Evolutionary conservation across 2,329 filamentous ascomycete genomes (phyloP).

Genomic region (Fusarium clavum): DNA sequence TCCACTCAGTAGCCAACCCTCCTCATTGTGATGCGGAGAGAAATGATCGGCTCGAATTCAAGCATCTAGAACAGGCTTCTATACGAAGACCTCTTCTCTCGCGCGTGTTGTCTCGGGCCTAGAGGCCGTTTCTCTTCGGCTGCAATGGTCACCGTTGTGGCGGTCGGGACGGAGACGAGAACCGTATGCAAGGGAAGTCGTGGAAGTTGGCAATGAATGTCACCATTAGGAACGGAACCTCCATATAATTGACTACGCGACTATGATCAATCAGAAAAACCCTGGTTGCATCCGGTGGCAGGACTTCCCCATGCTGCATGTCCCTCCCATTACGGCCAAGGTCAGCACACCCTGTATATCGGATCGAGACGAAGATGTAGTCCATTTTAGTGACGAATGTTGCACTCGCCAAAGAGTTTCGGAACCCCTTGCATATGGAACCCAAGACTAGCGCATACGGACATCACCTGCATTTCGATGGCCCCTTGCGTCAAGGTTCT

Average conservation of each 20-base stretch:
- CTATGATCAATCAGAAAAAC: conserved; percentile 14
- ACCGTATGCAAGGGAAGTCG: conserved; percentile 27
- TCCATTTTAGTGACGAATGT: conserved; percentile 4
- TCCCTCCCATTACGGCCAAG: conserved; percentile 26
- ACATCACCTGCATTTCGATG: conserved; percentile 9
- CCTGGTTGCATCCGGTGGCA: conserved; percentile 4
- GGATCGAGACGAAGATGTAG: conserved; percentile 2
- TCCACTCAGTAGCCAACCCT: neutral
- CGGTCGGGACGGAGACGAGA: conserved; percentile 17
- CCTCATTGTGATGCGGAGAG: neutral
- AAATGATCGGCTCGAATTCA: neutral
- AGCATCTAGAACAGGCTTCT: neutral
- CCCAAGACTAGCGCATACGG: neutral
- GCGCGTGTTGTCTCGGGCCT: conserved; percentile 30
- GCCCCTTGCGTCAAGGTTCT: conserved; percentile 30
- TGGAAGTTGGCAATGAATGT: neutral
- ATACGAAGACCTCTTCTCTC: conserved; percentile 1
- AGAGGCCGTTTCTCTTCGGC: neutral
- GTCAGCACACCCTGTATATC: conserved; percentile 1
- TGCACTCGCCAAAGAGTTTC: conserved; percentile 19
- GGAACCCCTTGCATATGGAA: conserved; percentile 38
- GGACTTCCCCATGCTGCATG: conserved; percentile 18
- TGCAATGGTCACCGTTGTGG: neutral
- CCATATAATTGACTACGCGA: neutral
- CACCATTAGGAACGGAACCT: neutral